phyloP scores from a whole-genome alignment of 331 rosid genomes.

The Quercus lobata region DNA sequence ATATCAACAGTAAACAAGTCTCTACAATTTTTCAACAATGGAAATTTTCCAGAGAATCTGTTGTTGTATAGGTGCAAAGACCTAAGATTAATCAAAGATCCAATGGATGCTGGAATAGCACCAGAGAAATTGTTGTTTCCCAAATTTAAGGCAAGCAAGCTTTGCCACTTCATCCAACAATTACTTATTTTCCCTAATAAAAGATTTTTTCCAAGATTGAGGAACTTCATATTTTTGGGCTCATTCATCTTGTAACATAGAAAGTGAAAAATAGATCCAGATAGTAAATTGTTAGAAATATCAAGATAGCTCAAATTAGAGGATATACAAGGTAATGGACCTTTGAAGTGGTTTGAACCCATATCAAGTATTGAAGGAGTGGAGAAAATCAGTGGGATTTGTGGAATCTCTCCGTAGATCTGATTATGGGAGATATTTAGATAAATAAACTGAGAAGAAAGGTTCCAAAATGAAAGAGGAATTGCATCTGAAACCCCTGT shows the following conservation, averaged over 20 bases:
- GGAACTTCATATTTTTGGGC: accelerated
- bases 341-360: background rate
- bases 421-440: constrained; percentile 12
- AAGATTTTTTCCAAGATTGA: constrained; percentile 17
- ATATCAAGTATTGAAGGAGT: accelerated
- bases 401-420: constrained; percentile 14
- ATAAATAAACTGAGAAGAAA: accelerated
- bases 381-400: background rate
- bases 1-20: constrained; percentile 28
- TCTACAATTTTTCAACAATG: no score
- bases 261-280: background rate
- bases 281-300: background rate
- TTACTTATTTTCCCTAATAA: constrained; percentile 8
- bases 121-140: constrained; percentile 28
- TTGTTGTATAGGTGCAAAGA: no score
- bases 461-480: constrained; percentile 3
- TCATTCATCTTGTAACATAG: background rate
- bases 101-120: constrained; percentile 21
- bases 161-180: constrained; percentile 15
- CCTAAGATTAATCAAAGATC: background rate
- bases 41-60: no score
- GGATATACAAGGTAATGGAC: constrained; percentile 1
- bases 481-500: background rate
- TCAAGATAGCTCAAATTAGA: background rate
- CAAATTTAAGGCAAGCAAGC: background rate